A percentile compares a stretch with the other conserved stretches of the same genome.
These are phyloP conservation scores for Fusarium solani-melongenae DNA, from an alignment of 2,329 filamentous ascomycete species.

Conservation along the genomic window DNA sequence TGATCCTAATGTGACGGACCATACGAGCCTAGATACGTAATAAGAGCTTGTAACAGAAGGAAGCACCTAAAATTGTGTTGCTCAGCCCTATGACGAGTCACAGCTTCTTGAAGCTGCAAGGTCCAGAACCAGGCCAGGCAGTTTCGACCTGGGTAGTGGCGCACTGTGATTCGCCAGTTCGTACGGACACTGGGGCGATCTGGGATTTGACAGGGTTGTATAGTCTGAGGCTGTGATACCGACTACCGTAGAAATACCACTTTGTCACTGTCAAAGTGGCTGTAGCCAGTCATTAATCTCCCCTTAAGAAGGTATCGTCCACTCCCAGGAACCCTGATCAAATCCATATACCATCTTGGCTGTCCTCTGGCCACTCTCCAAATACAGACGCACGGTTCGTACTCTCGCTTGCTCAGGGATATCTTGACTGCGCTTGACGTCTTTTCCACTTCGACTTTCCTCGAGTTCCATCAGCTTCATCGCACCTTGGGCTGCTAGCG, in stretches of 20 bases:
- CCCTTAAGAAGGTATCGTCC: not conserved
- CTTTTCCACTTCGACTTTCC: slow-evolving; percentile 5
- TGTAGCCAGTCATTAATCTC: not conserved
- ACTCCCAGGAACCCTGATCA: slow-evolving; percentile 2
- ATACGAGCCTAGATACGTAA: not conserved
- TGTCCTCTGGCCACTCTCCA: not conserved
- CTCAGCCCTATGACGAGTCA: not conserved
- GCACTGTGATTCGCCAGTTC: not conserved
- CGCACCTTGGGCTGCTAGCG: slow-evolving; percentile 10
- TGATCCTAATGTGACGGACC: not conserved
- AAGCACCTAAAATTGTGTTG: not conserved
- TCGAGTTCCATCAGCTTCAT: slow-evolving; percentile 22
- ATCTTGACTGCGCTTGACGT: slow-evolving; percentile 7
- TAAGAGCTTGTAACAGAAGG: not conserved
- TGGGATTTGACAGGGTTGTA: not conserved
- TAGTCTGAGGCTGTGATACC: not conserved
- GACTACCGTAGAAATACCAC: not conserved
- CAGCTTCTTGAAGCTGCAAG: not conserved
- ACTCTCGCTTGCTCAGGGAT: slow-evolving; percentile 1
- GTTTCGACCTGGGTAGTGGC: not conserved
- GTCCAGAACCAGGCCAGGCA: not conserved
- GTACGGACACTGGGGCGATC: not conserved
- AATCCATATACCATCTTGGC: slow-evolving; percentile 20
- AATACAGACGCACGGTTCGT: slow-evolving; percentile 8
- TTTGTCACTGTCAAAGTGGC: not conserved